Base-by-base conservation (phyloP, 2,329 filamentous ascomycete genomes). In the Cladobotryum protrusum region DNA sequence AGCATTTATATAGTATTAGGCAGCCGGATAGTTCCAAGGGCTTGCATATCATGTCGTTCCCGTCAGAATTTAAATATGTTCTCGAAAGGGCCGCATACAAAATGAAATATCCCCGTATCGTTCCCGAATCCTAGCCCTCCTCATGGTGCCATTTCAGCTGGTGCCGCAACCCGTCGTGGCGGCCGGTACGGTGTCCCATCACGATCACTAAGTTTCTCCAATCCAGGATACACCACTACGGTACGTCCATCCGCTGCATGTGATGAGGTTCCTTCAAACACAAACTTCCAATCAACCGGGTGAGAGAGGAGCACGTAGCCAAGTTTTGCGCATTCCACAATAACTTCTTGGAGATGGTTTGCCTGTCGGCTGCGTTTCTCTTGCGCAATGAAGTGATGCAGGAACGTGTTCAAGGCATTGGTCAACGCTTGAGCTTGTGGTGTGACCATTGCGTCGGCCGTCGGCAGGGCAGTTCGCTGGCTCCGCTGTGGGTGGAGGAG, bases 271-370 rank as follows among this genome's bases (percentile, higher is more conserved):
- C 40, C 41, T 36, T 49, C 51, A 47, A 63, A 64, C 13, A 63
- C 49, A 45, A 71, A 67, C 1, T 53, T 49, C 60, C 66, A 72
- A 33, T 73, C 70, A 7, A 61, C 60, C 0, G 70, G 70, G 45
- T 75, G 71, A 4, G 71, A 74, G 32, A 74, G 59, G 6, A 75
- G 46, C 15, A 68, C 47, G 50, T 73, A 71, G 11, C 72, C 72
- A 20, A 74, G 59, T 45, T 63, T 68, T 15, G 68, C 59, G 35
- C 66, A 70, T 55, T 73, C 70, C 3, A 64, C 52, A 15, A 72
- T 66, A 12, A 74, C 62, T 12, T 63, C 65, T 41, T 68, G 61
- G 3, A 75, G 60, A 40, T 73, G 67, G 12, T n/a, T 17, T 14
- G 39, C 33, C n/a, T 48, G 46, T 15, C n/a, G n/a, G 18, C 14